Percentiles rank a stretch among this genome's conserved stretches.
Evolutionary conservation across 352 stramenopile species (phyloP).

Genomic region (Phytophthora kernoviae): DNA sequence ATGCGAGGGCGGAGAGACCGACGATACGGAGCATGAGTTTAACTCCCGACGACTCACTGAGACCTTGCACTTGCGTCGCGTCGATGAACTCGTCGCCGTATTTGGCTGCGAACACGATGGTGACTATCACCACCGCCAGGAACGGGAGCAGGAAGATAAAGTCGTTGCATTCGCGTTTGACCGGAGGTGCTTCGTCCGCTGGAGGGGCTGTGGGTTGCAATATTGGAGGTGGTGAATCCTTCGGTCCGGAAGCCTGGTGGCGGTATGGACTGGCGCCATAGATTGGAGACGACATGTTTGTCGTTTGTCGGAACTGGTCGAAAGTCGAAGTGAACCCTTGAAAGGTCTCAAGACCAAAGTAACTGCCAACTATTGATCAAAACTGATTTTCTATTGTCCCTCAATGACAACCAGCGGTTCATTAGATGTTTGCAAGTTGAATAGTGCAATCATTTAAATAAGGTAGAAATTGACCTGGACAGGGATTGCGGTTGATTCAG

Average conservation of each 20-base stretch:
- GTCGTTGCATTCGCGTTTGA: slow-evolving; percentile 72
- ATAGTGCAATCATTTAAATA: neutral
- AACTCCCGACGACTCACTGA: slow-evolving; percentile 49
- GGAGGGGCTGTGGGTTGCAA: slow-evolving; percentile 14
- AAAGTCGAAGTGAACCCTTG: slow-evolving; percentile 8
- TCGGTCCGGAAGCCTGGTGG: slow-evolving; percentile 15
- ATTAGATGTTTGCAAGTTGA: too few relatives aligned
- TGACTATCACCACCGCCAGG: slow-evolving; percentile 53
- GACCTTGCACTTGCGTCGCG: slow-evolving; percentile 43
- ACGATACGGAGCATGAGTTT: slow-evolving; percentile 66
- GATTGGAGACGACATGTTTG: slow-evolving; percentile 24
- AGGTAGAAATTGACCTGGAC: too few relatives aligned
- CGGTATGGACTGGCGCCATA: slow-evolving; percentile 27
- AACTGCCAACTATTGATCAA: too few relatives aligned
- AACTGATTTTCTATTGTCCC: too few relatives aligned
- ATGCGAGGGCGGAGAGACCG: slow-evolving; percentile 49
- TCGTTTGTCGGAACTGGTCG: neutral
- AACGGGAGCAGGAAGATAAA: slow-evolving; percentile 78
- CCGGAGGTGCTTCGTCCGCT: slow-evolving; percentile 6
- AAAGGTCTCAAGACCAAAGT: neutral
- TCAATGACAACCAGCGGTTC: too few relatives aligned
- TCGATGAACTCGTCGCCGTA: slow-evolving; percentile 73
- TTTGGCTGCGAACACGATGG: slow-evolving; percentile 49
- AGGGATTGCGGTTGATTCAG: neutral
- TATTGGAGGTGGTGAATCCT: slow-evolving; percentile 12